phyloP scores from a whole-genome alignment of 2,329 filamentous ascomycete species.

The Penicillium corylophilum region DNA sequence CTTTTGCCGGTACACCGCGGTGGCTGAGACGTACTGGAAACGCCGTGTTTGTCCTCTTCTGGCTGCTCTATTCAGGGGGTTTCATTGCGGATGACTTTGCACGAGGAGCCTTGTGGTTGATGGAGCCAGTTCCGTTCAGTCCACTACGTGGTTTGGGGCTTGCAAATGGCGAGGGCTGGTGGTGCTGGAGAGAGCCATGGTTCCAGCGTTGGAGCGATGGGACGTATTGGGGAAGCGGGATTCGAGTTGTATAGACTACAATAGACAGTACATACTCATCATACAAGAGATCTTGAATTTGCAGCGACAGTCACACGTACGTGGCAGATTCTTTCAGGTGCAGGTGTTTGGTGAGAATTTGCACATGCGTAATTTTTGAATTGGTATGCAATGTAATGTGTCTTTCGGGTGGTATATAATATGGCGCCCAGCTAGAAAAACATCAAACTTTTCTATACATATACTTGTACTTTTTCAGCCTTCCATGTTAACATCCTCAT shows the following conservation, averaged over 20 bases:
- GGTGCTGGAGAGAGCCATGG: conserved; percentile 62
- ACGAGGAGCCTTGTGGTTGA: conserved; percentile 71
- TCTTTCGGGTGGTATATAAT: not conserved
- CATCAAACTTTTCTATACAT: not conserved
- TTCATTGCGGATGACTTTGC: conserved; percentile 75
- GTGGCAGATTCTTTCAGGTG: too few species aligned
- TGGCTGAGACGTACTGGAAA: conserved; percentile 57
- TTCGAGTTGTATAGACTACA: conserved; percentile 30
- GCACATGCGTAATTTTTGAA: too few species aligned
- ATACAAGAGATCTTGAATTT: not conserved
- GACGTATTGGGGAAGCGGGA: conserved; percentile 64
- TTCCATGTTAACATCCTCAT: conserved; percentile 28
- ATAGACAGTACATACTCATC: not conserved
- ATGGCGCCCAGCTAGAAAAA: not conserved
- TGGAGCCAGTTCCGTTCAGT: conserved; percentile 79
- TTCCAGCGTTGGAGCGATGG: conserved; percentile 60
- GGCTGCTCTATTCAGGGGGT: conserved; percentile 66
- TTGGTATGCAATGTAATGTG: too few species aligned
- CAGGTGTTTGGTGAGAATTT: not conserved
- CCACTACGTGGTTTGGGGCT: conserved; percentile 65
- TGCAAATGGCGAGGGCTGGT: conserved; percentile 62
- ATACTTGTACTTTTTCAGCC: conserved; percentile 7
- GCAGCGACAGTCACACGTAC: too few species aligned
- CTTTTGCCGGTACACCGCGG: conserved; percentile 43
- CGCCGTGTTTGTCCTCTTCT: conserved; percentile 60